Conservation (phyloP, 177 flowering plant species). For the Tripterygium wilfordii region DNA sequence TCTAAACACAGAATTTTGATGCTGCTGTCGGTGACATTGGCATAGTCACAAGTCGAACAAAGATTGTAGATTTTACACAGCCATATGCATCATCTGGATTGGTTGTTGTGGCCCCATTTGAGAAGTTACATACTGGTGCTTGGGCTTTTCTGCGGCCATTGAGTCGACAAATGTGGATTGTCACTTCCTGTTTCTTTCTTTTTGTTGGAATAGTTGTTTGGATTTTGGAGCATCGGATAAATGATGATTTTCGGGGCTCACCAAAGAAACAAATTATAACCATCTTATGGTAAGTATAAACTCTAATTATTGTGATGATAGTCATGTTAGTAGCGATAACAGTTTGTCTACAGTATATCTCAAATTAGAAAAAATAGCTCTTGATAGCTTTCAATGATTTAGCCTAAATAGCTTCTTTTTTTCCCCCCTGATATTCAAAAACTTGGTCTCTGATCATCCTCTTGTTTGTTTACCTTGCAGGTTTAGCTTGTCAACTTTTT, state of each 20-base stretch:
- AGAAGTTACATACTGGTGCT: conserved; percentile 35
- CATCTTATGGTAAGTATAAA: conserved; percentile 39
- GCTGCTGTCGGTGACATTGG: conserved; percentile 48
- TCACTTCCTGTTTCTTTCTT: conserved; percentile 31
- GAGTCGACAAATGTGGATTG: conserved; percentile 33
- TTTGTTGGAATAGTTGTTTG: conserved; percentile 40
- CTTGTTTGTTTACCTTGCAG: conserved; percentile 41
- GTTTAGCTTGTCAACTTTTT: conserved; percentile 91
- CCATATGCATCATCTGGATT: conserved; percentile 45
- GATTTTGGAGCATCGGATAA: conserved; percentile 45
- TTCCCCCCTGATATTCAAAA: too few species aligned
- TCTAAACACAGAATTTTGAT: conserved; percentile 37
- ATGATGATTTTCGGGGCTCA: conserved; percentile 48
- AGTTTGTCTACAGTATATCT: too few species aligned
- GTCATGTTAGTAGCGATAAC: too few species aligned
- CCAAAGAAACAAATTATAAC: conserved; percentile 39
- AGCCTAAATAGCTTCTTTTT: too few species aligned
- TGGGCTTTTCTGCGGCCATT: conserved; percentile 49
- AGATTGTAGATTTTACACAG: conserved; percentile 43
- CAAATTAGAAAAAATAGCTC: too few species aligned
- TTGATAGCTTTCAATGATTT: too few species aligned
- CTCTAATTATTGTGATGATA: too few species aligned
- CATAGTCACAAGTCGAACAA: conserved; percentile 39
- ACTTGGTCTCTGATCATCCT: conserved; percentile 14
- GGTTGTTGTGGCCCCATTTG: conserved; percentile 48